A percentile compares a stretch with the other conserved stretches of the same genome.
These are phyloP conservation scores for Phytophthora brassicae DNA, from an alignment of 352 stramenopile genomes.

Conservation along the genomic window DNA sequence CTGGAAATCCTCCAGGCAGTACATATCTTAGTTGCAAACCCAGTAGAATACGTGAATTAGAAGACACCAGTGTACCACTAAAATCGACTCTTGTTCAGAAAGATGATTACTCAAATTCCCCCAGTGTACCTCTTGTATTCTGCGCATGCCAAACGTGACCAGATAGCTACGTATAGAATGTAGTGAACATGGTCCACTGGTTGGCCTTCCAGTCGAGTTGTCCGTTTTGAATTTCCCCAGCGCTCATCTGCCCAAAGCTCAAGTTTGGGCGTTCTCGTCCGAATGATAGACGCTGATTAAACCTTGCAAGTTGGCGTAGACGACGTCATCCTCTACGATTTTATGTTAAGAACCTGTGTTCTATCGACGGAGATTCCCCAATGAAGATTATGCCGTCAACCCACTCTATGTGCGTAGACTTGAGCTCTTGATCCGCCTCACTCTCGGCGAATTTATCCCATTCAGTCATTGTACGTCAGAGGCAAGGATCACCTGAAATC, in stretches of 20 bases:
- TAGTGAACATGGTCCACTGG: too few relatives aligned
- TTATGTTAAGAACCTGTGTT: background rate
- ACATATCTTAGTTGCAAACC: background rate
- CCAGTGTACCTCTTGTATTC: background rate
- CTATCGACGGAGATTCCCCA: background rate
- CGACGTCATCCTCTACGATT: too few relatives aligned
- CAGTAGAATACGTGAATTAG: background rate
- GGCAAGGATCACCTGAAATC: too few relatives aligned
- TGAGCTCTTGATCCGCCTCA: background rate
- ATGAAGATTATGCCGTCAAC: background rate
- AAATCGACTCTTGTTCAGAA: background rate
- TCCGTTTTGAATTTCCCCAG: too few relatives aligned
- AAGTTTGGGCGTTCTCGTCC: background rate
- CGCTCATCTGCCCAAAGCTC: background rate
- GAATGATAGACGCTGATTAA: background rate
- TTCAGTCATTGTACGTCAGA: background rate
- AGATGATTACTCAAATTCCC: background rate
- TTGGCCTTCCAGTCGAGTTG: too few relatives aligned
- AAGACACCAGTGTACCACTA: background rate
- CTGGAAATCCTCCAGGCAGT: background rate
- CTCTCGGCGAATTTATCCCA: background rate
- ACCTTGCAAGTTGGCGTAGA: too few relatives aligned
- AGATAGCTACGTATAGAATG: too few relatives aligned
- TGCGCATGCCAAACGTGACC: too few relatives aligned
- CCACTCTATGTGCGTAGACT: background rate